A percentile compares a stretch with the other conserved stretches of the same genome.
Evolutionary conservation across 2,329 filamentous ascomycete genomes (phyloP).

Genomic region (Spiromastix sp.): DNA sequence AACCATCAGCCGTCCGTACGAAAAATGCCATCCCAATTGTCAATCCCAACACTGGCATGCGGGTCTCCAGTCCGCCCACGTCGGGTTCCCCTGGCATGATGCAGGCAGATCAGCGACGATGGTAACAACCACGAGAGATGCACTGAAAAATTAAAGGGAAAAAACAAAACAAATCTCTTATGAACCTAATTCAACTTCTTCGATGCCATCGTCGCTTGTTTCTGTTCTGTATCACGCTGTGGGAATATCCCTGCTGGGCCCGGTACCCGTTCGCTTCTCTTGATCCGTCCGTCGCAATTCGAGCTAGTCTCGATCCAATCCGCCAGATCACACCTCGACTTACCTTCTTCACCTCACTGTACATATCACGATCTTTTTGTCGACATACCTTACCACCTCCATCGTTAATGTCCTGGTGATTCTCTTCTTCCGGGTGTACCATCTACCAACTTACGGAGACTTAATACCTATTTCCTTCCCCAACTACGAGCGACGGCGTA

Average conservation of each 20-base stretch:
- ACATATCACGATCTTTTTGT: slow-evolving; percentile 2
- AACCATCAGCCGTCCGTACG: slow-evolving; percentile 77
- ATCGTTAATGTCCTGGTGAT: slow-evolving; percentile 4
- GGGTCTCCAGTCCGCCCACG: slow-evolving; percentile 78
- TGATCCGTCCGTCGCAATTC: no score
- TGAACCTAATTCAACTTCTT: neutral
- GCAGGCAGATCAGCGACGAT: slow-evolving; percentile 40
- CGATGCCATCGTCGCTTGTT: neutral
- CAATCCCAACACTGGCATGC: slow-evolving; percentile 83
- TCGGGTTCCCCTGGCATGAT: slow-evolving; percentile 56
- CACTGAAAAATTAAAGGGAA: neutral
- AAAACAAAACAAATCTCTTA: neutral
- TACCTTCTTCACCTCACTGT: no score
- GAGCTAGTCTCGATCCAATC: no score
- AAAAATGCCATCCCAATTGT: slow-evolving; percentile 97
- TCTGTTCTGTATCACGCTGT: neutral
- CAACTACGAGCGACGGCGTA: slow-evolving; percentile 3
- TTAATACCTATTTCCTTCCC: no score
- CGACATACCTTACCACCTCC: neutral
- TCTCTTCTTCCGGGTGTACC: no score
- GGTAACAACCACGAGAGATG: slow-evolving; percentile 23
- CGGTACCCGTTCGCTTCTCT: neutral
- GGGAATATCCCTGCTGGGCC: neutral
- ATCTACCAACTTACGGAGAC: slow-evolving; percentile 5
- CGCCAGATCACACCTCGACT: no score